Base-by-base conservation (phyloP, 2,329 filamentous ascomycete species). In the Lanzia echinophila region DNA sequence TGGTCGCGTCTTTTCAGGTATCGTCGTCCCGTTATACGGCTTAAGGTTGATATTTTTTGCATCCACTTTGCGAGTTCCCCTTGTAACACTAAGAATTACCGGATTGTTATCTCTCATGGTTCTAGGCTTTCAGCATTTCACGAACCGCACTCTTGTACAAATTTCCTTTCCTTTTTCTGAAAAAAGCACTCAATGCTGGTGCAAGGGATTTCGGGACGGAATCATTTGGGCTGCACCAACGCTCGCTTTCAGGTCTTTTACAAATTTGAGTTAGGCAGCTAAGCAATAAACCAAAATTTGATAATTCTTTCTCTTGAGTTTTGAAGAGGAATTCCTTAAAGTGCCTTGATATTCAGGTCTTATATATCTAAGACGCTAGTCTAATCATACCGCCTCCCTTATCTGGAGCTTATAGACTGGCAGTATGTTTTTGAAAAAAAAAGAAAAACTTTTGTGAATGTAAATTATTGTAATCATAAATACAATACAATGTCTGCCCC, bases 51-150 rank as follows among this genome's bases (percentile, higher is more conserved):
- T 45, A 20, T 53, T 57, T 53, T 51, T 43, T 56, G 59, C 57
- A 59, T 61, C 50, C 58, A 42, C 50, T 47, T 59, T 58, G 54
- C 59, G 56, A 58, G 50, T 61, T 59, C 56, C 58, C 60, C 59
- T 59, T 67, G 65, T 67, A 67, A 62, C 57, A 67, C 54, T 66
- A 67, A 58, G 58, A 62, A 56, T 62, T 54, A 55, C 48, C 50
- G 60, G 60, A 56, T 54, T 59, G 38, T 56, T 54, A 53, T 49
- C 43, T 57, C 55, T 56, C 55, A 54, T 56, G 47, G 50, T 43
- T 52, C 46, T 58, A 51, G 56, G 54, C 56, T 51, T 54, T 54
- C 56, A 52, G 58, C 57, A 61, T 62, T 55, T 50, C 55, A 54
- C 47, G 46, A 58, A 46, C 47, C 54, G 57, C 54, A 50, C 36